Percentiles rank a stretch among this genome's conserved stretches.
phyloP scores from a whole-genome alignment of 768 basidiomycete genomes.

The Amanita phalloides region DNA sequence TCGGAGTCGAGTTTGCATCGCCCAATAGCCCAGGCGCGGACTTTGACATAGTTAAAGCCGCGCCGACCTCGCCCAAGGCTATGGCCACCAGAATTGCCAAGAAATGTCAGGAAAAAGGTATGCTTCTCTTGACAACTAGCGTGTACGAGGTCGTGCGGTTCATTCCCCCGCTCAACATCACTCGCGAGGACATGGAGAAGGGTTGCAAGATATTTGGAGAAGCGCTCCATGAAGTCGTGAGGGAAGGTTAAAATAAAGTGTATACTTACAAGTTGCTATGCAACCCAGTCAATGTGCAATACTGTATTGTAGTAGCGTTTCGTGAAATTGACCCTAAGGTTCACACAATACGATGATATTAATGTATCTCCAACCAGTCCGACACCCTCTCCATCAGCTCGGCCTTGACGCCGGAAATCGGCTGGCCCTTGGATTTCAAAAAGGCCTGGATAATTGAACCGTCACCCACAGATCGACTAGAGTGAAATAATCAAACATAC shows the following conservation, averaged over 20 bases:
- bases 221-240: slow-evolving; percentile 60
- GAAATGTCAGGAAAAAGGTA: slow-evolving; percentile 76
- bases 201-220: slow-evolving; percentile 57
- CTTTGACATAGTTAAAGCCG: slow-evolving; percentile 31
- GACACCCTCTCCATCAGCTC: slow-evolving; percentile 58
- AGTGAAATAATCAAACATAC: slow-evolving; percentile 23
- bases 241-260: slow-evolving; percentile 22
- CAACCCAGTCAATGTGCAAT: background rate
- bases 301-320: background rate
- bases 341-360: background rate
- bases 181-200: slow-evolving; percentile 60
- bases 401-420: slow-evolving; percentile 59
- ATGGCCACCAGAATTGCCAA: slow-evolving; percentile 64
- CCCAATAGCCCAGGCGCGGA: slow-evolving; percentile 37
- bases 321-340: background rate
- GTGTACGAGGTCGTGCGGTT: slow-evolving; percentile 84
- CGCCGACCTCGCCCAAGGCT: slow-evolving; percentile 23
- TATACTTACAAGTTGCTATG: background rate
- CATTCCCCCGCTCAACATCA: slow-evolving; percentile 86
- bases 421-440: slow-evolving; percentile 51
- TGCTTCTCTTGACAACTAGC: slow-evolving; percentile 84
- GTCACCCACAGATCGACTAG: slow-evolving; percentile 5
- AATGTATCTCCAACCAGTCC: slow-evolving; percentile 46
- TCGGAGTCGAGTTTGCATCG: slow-evolving; percentile 69
- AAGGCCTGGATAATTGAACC: slow-evolving; percentile 41